Base-by-base conservation (phyloP, 2,329 filamentous ascomycete genomes). In the Arthrobotrys megalospora region DNA sequence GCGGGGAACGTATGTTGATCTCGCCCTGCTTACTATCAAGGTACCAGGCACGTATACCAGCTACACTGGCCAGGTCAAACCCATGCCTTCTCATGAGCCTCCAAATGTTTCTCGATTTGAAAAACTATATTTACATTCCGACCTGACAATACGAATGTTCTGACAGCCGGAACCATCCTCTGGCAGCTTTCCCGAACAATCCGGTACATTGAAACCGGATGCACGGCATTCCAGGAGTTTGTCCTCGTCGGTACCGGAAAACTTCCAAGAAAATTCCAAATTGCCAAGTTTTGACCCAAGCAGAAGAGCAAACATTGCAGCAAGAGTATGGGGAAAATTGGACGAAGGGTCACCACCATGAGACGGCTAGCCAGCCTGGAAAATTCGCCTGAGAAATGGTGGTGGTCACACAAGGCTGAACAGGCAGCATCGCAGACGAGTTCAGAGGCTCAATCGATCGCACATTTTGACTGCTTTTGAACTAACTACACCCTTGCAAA, bases 371-470 rank as follows among this genome's bases (percentile, higher is more conserved):
- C 50, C 43, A 12, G 48, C 55, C 11, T 60, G 36, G 36, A 24
- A 48, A 68, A 62, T 62, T 52, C 50, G 45, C 52, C 43, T 63
- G 50, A 24, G 38, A 14, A 32, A 11, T n/a, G 36, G 14, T 43
- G 16, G 75, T 47, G 50, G 75, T 78, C 75, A 72, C 75, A 78
- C 75, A 78, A 78, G 75, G 75, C 75, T 78, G 67, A 78, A 78
- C 50, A 67, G 75, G 45, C 67, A 65, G 67, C 72, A 70, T 45
- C 19, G 19, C 28, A 48, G 66, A 34, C 72, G 50, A 43, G 45
- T 50, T n/a, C 50, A 67, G 75, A 72, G 75, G 75, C 75, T 78
- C 75, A 68, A 78, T 60, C 34, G 16, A 47, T 36, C 60, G 32
- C 14, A 64, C 45, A 64, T 64, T 50, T 47, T 50, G 60, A 36